A percentile compares a stretch with the other conserved stretches of the same genome.
phyloP scores from a whole-genome alignment of 2,329 filamentous ascomycete genomes.

The Epichloe scottii region DNA sequence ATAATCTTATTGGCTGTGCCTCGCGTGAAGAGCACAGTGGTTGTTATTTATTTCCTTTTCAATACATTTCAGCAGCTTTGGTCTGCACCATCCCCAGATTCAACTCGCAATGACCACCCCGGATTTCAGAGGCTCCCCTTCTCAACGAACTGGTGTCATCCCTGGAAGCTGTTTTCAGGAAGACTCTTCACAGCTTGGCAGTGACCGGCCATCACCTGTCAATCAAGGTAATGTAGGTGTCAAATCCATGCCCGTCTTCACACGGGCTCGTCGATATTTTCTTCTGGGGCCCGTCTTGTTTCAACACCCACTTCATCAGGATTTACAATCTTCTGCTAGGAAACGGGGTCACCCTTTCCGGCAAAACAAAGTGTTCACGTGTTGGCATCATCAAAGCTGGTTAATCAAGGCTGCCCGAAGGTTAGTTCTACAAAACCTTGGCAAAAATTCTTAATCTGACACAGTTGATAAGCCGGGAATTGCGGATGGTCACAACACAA shows the following conservation, averaged over 20 bases:
- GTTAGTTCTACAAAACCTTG: constrained; percentile 19
- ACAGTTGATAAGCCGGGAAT: constrained; percentile 28
- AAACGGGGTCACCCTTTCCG: constrained; percentile 8
- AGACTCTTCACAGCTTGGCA: constrained; percentile 9
- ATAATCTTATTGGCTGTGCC: constrained; percentile 13
- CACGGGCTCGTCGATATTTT: not conserved
- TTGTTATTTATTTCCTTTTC: constrained; percentile 9
- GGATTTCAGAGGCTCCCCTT: constrained; percentile 16
- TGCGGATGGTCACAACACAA: constrained; percentile 11
- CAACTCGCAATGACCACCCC: constrained; percentile 18
- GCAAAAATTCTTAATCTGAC: not conserved
- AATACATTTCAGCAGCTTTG: constrained; percentile 6
- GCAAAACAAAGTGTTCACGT: constrained; percentile 33
- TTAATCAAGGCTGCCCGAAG: constrained; percentile 42
- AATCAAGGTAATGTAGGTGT: constrained; percentile 11
- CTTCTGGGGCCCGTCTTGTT: not conserved
- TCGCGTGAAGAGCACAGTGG: constrained; percentile 4
- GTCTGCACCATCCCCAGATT: not conserved
- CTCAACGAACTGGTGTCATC: constrained; percentile 12
- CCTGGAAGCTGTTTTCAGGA: constrained; percentile 10
- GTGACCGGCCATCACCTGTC: constrained; percentile 8
- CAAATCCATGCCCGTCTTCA: not conserved
- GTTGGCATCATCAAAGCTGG: constrained; percentile 40
- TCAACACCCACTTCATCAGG: not conserved
- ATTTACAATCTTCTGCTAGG: constrained; percentile 8